Evolutionary conservation across 2,329 filamentous ascomycete genomes (phyloP), one percentile per base, ranked within the genome.

Genomic region (Paraphoma sp.): DNA sequence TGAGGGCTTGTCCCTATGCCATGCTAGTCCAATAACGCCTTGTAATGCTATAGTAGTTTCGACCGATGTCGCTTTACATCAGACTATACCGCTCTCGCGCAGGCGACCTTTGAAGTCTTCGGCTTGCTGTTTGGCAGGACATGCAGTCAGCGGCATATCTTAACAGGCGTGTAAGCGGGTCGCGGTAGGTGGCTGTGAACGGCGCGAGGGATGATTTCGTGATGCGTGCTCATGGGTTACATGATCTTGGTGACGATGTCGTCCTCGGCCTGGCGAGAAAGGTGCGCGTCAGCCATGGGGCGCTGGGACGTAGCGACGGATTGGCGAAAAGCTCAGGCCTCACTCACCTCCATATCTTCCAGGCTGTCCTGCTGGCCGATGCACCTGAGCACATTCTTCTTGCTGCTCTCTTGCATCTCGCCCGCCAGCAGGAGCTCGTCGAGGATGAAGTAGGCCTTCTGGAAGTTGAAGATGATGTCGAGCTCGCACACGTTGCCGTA

Each of bases 391-490:
- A 99, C 93, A 73, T 98, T 98, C 87, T 99, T 99, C 83, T 98
- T 99, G 79, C 94, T 98, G 79, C 93, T 98, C 81, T 99, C 95
- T 79, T 99, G 95, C 81, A 99, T 88, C 79, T 99, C 95, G 58
- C 95, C 95, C 6, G 95, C 95, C 67, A 99, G 84, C 64, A 99
- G 84, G 60, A 99, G 86, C 81, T 99, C 95, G 76, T 99, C 95
- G 45, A 99, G 87, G 68, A 99, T 99, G 80, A 98, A 99, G 80
- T 99, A 99, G 57, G 95, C 95, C 80, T 99, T 99, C 70, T 97
- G 96, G 79, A 99, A 99, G 77, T 97, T 98, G 86, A 99, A 99
- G 78, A 99, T 99, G 80, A 98, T 97, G 78, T 98, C 93, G 64
- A 99, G 87, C 82, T 99, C 95, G 88, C 95, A 99, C 57, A 99